Evolutionary conservation across 176 grass and related monocot genomes (phyloP).

Genomic region (Avena sativa): DNA sequence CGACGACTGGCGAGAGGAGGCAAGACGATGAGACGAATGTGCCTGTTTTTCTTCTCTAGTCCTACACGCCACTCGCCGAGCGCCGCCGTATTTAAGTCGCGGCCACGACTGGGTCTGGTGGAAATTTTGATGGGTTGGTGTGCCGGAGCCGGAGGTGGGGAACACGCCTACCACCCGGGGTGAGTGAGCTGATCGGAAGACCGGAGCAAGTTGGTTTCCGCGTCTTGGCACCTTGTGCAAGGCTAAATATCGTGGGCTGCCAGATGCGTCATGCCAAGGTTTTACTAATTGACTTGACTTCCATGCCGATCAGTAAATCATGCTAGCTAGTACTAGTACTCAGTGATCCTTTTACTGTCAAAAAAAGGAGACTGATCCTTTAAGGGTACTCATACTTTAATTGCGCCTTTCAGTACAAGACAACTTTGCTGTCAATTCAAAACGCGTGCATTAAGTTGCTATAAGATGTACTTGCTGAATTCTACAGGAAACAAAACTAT

Average conservation of each 20-base stretch:
- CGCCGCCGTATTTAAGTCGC: conserved; percentile 6
- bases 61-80: background rate
- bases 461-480: too few species aligned
- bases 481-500: too few species aligned
- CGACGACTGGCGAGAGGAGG: background rate
- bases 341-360: background rate
- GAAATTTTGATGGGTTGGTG: background rate
- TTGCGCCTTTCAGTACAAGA: background rate
- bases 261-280: background rate
- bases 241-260: conserved; percentile 23
- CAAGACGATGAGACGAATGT: background rate
- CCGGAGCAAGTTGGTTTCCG: background rate
- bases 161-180: background rate
- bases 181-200: background rate
- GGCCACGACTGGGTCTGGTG: conserved; percentile 1
- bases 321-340: too few species aligned
- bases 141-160: background rate
- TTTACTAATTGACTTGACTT: conserved; percentile 45
- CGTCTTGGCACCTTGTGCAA: background rate
- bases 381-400: background rate
- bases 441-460: background rate
- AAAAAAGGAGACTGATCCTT: background rate
- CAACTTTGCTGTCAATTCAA: background rate
- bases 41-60: background rate
- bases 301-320: background rate